Conservation (phyloP, 192 early-diverging fungal genomes). For the Paraglomus brasilianum region DNA sequence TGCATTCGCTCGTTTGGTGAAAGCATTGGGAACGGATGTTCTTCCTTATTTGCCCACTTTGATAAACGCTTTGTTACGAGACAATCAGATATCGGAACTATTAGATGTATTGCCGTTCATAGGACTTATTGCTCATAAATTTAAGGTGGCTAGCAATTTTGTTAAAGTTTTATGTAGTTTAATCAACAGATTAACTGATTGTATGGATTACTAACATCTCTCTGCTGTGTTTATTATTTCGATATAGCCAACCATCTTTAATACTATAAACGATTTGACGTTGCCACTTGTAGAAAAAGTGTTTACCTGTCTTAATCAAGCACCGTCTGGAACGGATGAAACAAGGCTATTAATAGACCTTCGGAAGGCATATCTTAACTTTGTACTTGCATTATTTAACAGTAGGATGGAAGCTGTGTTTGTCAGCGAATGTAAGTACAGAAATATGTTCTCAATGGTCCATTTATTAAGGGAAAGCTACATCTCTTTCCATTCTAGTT, state of each 20-base stretch:
- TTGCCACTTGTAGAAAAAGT: conserved; percentile 79
- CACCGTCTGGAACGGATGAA: conserved; percentile 86
- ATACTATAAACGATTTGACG: conserved; percentile 73
- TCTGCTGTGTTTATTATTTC: neutral
- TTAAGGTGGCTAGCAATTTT: conserved; percentile 62
- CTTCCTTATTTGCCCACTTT: conserved; percentile 78
- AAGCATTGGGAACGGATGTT: conserved; percentile 79
- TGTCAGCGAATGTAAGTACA: conserved; percentile 63
- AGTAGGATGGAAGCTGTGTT: conserved; percentile 75
- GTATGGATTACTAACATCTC: no score
- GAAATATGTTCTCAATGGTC: conserved; percentile 44
- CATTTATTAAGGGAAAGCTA: neutral
- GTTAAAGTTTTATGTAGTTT: conserved; percentile 37
- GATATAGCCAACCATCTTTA: conserved; percentile 56
- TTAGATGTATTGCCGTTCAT: conserved; percentile 86
- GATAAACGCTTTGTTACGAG: conserved; percentile 73
- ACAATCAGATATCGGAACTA: conserved; percentile 75
- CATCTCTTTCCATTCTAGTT: no score
- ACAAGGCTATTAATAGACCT: conserved; percentile 72
- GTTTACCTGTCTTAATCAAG: conserved; percentile 81
- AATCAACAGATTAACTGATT: neutral
- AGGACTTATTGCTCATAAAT: conserved; percentile 83
- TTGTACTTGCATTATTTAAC: conserved; percentile 80
- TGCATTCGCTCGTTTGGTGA: conserved; percentile 85
- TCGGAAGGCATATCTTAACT: conserved; percentile 77